Evolutionary conservation across 164 flowering plant species (phyloP), one percentile per base, ranked within the genome.

Genomic region (Berberis vulgaris): DNA sequence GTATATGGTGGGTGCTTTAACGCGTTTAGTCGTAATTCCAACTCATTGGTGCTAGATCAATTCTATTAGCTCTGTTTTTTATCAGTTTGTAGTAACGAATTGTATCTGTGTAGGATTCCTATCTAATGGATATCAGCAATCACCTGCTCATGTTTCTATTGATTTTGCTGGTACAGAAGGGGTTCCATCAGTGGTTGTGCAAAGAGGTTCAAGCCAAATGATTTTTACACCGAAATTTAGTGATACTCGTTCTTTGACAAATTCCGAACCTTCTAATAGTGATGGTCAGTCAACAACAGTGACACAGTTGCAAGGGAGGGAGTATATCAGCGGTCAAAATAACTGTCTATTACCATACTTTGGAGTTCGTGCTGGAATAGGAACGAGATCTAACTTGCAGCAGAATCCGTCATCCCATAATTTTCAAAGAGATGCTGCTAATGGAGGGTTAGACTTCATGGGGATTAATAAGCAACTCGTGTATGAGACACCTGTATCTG

Each of bases 171-270:
- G 84, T 61, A 84, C 80, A 67, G 81, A 73, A 62, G 63, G 77
- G 72, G 65, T 82, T 64, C 62, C 92, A 64, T 76, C 93, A 45
- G 70, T 77, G 71, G 78, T 80, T 70, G 80, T 45, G 43, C 92
- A 77, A 69, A 81, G 84, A 67, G 66, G 70, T 63, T 69, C 78
- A 45, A 84, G 85, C 73, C 99, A 91, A 77, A 91, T 95, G 99
- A 95, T 95, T 64, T 97, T 97, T 57, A 91, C 99, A 42, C 97
- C 97, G 54, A 97, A 97, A 66, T 79, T 89, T 68, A 86, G 66
- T 72, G 81, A 66, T 64, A 73, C 76, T 64, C 86, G 82, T 58
- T 65, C 86, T 53, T 73, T 78, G 54, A 67, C 75, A 78, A 91
- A 78, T 72, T 4, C 81, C 50, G 96, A 88, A 45, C 59, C 82